A percentile compares a stretch with the other conserved stretches of the same genome.
Conservation (phyloP, 2,329 filamentous ascomycete genomes). For the Teratosphaeria zuluensis region DNA sequence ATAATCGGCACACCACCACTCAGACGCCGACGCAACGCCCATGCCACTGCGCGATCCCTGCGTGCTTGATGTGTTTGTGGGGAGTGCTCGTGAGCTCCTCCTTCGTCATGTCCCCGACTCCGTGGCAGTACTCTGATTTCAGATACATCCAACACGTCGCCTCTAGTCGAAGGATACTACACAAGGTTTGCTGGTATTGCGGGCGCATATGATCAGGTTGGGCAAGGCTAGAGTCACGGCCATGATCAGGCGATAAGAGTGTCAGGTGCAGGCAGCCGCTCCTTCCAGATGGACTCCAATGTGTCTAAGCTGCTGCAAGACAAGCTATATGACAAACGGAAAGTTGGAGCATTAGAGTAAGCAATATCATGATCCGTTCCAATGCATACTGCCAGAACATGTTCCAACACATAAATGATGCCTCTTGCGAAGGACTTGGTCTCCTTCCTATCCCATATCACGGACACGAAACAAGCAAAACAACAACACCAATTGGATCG, state of each 20-base stretch:
- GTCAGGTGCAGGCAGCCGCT: background rate
- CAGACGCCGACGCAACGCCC: background rate
- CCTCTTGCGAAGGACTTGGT: conserved; percentile 6
- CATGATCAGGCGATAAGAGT: background rate
- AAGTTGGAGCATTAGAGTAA: conserved; percentile 91
- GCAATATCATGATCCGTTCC: background rate
- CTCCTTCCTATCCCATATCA: conserved; percentile 4
- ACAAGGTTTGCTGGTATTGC: background rate
- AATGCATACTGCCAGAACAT: background rate
- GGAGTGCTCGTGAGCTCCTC: background rate
- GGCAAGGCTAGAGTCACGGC: background rate
- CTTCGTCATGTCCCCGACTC: background rate
- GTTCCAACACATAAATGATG: background rate
- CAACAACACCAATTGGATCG: conserved; percentile 1
- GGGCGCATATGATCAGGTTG: background rate
- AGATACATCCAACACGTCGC: background rate
- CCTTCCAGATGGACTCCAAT: conserved; percentile 10
- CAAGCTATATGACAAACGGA: conserved; percentile 97
- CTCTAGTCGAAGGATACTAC: too few relatives aligned
- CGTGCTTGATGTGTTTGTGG: background rate
- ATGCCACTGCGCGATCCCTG: background rate
- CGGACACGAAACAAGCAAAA: conserved; percentile 2
- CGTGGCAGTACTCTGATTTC: background rate
- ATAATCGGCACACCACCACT: background rate
- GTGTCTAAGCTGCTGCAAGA: conserved; percentile 55